Evolutionary conservation across 257 asterid species (phyloP), one percentile per base, ranked within the genome.

Genomic region (Jaltomata sinuosa): DNA sequence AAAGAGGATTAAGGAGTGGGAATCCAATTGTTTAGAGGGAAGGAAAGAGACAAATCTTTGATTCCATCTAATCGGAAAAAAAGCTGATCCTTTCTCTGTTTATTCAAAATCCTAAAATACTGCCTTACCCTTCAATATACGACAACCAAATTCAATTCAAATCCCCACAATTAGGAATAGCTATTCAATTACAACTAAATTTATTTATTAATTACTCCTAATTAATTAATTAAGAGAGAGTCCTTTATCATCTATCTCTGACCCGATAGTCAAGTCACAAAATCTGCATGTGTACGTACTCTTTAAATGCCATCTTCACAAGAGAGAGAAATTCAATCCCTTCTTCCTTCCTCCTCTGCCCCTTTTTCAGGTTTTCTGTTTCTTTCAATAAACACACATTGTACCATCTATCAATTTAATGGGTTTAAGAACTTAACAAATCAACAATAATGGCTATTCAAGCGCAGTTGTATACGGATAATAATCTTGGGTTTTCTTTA

Each of bases 241-340:
- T 52, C 40, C 47, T 53, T 11, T 25, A n/a, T 32, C 3, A 31
- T 85, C 82, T n/a, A 81, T 84, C 79, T 88, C 87, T 87, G 92
- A 91, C 89, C 95, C 92, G 86, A 83, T 87, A 81, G 89, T 90
- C 82, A 61, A 87, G 91, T 92, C 97, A 90, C 92, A 89, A 89
- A 88, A 86, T 88, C 89, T 91, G 93, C 94, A 90, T 92, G 94
- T 88, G 57, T 86, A 92, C 90, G 89, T 84, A 88, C 81, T 87
- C 54, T 82, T 61, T 68, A 71, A 69, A 77, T 45, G 85, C 88
- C 90, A 84, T 84, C 42, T 49, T 59, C 55, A 81, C 91, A 80
- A 84, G 79, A 34, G 29, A 64, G 68, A 80, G 79, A 71, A 61
- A 88, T 71, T 42, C 79, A 64, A 76, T 62, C 84, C 80, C 27